Base-by-base conservation (phyloP, 371 early-diverging fungal genomes). In the Neoconidiobolus thromboides region DNA sequence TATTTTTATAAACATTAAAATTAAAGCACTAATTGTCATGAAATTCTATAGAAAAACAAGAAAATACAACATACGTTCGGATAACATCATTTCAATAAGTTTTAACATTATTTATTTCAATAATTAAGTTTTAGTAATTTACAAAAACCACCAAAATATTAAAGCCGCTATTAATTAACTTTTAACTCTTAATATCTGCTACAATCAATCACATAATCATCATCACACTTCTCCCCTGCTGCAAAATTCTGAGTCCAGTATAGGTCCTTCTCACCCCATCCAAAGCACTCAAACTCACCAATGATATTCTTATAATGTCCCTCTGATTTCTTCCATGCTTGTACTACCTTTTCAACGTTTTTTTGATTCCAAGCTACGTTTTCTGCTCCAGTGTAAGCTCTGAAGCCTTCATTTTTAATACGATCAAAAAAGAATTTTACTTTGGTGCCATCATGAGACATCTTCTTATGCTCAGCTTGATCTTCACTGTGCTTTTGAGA, bases 401-500 rank as follows among this genome's bases (percentile, higher is more conserved):
- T 10, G 14, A 36, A 55, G 5, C 43, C 55, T 10, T 7, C 36
- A 4, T 9, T 10, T 9, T 55, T 10, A 43, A 7, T 4, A 26
- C 55, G 55, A 14, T 39, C 43, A 43, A 26, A 39, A 2, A 36
- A 7, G 4, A 5, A 6, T 36, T 5, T 4, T 2, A 70, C 73
- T 1, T 43, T 40, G 0, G 58, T 38, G 26, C 69, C 57, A n/a
- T 52, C 6, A 60, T 73, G 73, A 0, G 73, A 71, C 73, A 72
- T 70, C 7, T 42, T 7, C 26, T 54, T 54, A 36, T 50, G 46
- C 36, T 61, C 47, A 55, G 61, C 62, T 66, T 68, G 67, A 55
- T 69, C 62, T 38, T 63, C 51, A 43, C 65, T 66, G 60, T 72
- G 73, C 38, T 26, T 42, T 56, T 69, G 64, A 1, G 73, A 69